These are phyloP conservation scores for Endocalyx cinctus DNA, from an alignment of 2,329 filamentous ascomycete species.

Conservation along the genomic window DNA sequence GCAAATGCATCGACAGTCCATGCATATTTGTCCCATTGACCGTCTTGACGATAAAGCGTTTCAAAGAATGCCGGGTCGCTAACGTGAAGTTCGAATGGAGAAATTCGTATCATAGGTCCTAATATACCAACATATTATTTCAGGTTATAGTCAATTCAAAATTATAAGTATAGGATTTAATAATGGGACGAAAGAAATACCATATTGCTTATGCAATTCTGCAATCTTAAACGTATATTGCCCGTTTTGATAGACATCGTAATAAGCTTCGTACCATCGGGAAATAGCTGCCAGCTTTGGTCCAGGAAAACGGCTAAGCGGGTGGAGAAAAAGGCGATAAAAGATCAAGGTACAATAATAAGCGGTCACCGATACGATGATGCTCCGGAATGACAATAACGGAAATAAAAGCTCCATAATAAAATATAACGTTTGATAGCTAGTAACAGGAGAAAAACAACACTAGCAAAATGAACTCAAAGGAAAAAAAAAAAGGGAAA, in stretches of 20 bases:
- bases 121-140: too few relatives aligned
- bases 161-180: too few relatives aligned
- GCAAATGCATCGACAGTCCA: slow-evolving; percentile 8
- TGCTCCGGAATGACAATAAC: too few relatives aligned
- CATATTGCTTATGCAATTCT: slow-evolving; percentile 13
- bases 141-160: too few relatives aligned
- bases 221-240: slow-evolving; percentile 10
- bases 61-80: slow-evolving; percentile 2
- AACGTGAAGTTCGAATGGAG: slow-evolving; percentile 2
- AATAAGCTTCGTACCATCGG: slow-evolving; percentile 11
- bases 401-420: too few relatives aligned
- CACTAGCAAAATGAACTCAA: too few relatives aligned
- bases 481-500: too few relatives aligned
- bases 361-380: too few relatives aligned
- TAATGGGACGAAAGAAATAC: too few relatives aligned
- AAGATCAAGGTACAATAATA: too few relatives aligned
- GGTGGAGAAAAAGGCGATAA: slow-evolving; percentile 7
- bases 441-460: too few relatives aligned
- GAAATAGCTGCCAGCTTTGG: slow-evolving; percentile 13
- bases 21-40: slow-evolving; percentile 8
- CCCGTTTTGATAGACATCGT: slow-evolving; percentile 10
- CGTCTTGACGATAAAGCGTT: slow-evolving; percentile 3
- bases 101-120: slow-evolving; percentile 1
- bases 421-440: too few relatives aligned
- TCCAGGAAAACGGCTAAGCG: slow-evolving; percentile 10